Evolutionary conservation across 2,329 filamentous ascomycete species (phyloP).

Genomic region (Sarocladiaceae sp.): DNA sequence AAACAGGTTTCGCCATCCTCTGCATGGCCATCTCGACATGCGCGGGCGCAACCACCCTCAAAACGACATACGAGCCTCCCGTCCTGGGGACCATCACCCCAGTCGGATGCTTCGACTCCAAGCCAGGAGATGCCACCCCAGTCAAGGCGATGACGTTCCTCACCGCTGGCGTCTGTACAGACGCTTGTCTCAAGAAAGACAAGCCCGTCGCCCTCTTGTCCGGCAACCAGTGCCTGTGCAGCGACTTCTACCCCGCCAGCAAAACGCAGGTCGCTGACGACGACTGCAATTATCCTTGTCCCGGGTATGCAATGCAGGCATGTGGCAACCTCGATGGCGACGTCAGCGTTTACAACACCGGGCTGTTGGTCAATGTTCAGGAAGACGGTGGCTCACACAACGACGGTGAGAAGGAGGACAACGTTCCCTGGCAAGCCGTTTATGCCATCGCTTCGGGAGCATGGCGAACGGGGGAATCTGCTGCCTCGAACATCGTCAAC

Average conservation of each 20-base stretch:
- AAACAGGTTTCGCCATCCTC: no score
- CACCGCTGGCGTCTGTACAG: neutral
- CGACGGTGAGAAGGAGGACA: neutral
- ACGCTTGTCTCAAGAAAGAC: neutral
- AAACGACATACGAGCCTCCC: no score
- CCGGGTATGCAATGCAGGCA: neutral
- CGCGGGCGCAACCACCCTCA: no score
- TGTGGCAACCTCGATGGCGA: neutral
- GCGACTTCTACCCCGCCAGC: neutral
- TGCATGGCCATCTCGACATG: no score
- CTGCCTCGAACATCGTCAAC: neutral
- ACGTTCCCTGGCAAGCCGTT: neutral
- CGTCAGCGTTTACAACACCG: slow-evolving; percentile 7
- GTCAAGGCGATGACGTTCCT: neutral
- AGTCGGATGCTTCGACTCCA: neutral
- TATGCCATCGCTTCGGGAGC: neutral
- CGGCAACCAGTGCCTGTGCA: neutral
- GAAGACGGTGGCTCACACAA: neutral
- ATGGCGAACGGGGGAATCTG: neutral
- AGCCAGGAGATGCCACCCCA: neutral
- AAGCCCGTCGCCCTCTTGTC: neutral
- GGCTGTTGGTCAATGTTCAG: neutral
- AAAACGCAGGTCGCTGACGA: neutral
- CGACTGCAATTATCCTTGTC: slow-evolving; percentile 2
- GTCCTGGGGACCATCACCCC: no score